Percentiles rank a stretch among this genome's conserved stretches.
phyloP scores from a whole-genome alignment of 2,329 filamentous ascomycete species.

The Trichothecium roseum region DNA sequence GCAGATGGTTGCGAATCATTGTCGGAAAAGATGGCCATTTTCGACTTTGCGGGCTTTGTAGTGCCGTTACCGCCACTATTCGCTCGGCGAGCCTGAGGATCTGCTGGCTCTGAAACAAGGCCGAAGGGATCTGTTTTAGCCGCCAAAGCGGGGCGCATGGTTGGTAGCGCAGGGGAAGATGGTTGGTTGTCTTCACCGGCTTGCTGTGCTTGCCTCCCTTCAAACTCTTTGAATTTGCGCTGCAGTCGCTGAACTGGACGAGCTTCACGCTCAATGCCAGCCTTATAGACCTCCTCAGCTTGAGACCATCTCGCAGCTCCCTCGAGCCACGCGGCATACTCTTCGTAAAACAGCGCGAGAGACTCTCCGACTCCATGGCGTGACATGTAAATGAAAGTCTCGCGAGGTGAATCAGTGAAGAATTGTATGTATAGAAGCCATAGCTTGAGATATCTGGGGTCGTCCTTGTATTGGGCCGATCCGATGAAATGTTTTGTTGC shows the following conservation, averaged over 20 bases:
- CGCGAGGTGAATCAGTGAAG: conserved; percentile 86
- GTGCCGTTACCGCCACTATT: conserved; percentile 35
- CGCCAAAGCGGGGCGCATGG: conserved; percentile 70
- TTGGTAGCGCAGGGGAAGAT: conserved; percentile 77
- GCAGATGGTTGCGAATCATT: conserved; percentile 49
- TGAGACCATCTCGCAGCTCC: conserved; percentile 74
- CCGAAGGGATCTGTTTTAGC: conserved; percentile 80
- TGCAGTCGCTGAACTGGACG: conserved; percentile 69
- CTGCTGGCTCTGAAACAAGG: conserved; percentile 38
- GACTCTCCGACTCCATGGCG: conserved; percentile 79
- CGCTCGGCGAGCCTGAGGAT: conserved; percentile 55
- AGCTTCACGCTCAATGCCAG: conserved; percentile 83
- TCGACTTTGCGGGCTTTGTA: conserved; percentile 48
- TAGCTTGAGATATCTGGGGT: conserved; percentile 82
- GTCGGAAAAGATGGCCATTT: conserved; percentile 88
- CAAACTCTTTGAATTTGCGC: conserved; percentile 88
- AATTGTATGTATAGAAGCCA: conserved; percentile 92
- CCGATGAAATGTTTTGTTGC: conserved; percentile 83
- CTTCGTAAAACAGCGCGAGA: conserved; percentile 90
- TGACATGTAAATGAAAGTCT: conserved; percentile 84
- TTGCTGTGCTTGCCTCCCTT: conserved; percentile 60
- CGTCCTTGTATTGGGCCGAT: conserved; percentile 86
- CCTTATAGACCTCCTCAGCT: conserved; percentile 84
- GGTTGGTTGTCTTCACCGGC: conserved; percentile 56
- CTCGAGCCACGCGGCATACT: conserved; percentile 91